Evolutionary conservation across 305 asterid species (phyloP).

Genomic region (Fraxinus nigra): DNA sequence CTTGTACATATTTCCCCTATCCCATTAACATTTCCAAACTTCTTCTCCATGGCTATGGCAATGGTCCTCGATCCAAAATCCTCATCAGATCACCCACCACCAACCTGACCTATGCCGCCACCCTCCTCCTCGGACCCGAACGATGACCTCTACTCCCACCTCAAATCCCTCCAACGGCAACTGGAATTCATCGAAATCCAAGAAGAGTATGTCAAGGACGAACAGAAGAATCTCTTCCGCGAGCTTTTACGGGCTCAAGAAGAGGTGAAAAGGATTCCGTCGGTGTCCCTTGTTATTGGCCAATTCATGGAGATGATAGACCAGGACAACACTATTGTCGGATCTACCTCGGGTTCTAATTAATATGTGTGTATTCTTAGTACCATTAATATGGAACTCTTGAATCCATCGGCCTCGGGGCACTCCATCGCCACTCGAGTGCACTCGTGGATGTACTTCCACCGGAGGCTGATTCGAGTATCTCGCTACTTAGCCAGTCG

Average conservation of each 20-base stretch:
- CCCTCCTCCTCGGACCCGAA: constrained; percentile 19
- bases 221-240: constrained; percentile 44
- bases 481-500: constrained; percentile 46
- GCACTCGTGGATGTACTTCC: constrained; percentile 58
- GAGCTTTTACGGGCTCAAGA: constrained; percentile 48
- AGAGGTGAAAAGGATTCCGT: constrained; percentile 45
- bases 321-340: constrained; percentile 28
- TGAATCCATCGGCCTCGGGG: constrained; percentile 51
- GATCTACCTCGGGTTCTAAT: too few species aligned
- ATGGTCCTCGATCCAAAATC: constrained; percentile 39
- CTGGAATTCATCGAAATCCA: constrained; percentile 51
- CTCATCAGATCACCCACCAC: constrained; percentile 7
- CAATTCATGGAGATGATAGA: constrained; percentile 62
- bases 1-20: too few species aligned
- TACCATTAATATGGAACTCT: background rate
- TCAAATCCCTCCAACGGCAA: constrained; percentile 46
- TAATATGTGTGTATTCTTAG: too few species aligned
- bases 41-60: constrained; percentile 33
- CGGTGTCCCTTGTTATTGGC: constrained; percentile 51
- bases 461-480: constrained; percentile 54
- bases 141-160: background rate
- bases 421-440: constrained; percentile 46
- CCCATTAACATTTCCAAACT: too few species aligned
- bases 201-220: constrained; percentile 52
- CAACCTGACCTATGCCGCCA: constrained; percentile 16